phyloP scores from a whole-genome alignment of 176 grass and related monocot genomes.

The Zoysia japonica region DNA sequence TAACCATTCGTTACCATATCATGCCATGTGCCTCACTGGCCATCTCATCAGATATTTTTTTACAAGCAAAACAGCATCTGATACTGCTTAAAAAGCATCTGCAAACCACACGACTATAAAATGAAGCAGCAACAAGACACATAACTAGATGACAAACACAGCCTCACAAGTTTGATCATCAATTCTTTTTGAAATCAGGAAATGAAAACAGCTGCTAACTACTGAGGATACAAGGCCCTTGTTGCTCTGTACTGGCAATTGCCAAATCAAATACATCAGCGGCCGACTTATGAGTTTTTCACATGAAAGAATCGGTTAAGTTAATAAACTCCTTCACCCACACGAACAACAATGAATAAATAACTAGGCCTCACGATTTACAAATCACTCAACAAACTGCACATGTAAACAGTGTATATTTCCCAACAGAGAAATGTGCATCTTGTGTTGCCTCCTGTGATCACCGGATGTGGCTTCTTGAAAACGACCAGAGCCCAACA shows the following conservation, averaged over 20 bases:
- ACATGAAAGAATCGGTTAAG: constrained; percentile 29
- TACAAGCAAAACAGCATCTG: background rate
- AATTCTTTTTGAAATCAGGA: background rate
- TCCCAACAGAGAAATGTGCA: background rate
- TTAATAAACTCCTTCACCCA: constrained; percentile 4
- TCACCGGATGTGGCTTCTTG: constrained; percentile 91
- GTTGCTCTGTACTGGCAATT: constrained; percentile 9
- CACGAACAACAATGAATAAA: constrained; percentile 24
- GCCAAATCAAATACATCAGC: constrained; percentile 19
- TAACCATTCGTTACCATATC: background rate
- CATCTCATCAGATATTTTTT: background rate
- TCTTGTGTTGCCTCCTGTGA: constrained; percentile 13
- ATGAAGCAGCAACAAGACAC: too few relatives aligned
- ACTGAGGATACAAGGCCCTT: constrained; percentile 9
- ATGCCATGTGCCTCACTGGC: background rate
- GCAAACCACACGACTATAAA: background rate
- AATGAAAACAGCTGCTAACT: background rate
- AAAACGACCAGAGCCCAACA: constrained; percentile 71
- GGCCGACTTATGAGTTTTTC: constrained; percentile 3
- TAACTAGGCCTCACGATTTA: constrained; percentile 43
- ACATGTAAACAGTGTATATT: constrained; percentile 28
- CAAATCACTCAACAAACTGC: constrained; percentile 45
- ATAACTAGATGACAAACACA: background rate
- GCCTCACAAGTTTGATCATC: constrained; percentile 4
- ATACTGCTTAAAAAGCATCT: background rate